Percentiles rank a stretch among this genome's conserved stretches.
These are phyloP conservation scores for Thalassiosira oceanica DNA, from an alignment of 352 stramenopile genomes.

Conservation along the genomic window DNA sequence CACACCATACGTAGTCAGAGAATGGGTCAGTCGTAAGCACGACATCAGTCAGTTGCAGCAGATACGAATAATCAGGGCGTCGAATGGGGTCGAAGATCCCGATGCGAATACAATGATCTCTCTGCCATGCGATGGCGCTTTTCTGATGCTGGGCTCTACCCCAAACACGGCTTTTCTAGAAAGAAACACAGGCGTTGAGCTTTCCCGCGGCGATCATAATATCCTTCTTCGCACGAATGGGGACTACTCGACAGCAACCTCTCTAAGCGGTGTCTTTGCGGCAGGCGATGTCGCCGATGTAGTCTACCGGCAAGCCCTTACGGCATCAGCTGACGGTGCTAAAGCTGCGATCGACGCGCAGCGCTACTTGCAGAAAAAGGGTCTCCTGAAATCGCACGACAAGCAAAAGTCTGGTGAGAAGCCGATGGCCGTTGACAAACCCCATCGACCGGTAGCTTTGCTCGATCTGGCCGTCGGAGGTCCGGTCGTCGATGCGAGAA, in stretches of 20 bases:
- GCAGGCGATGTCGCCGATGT: constrained; percentile 54
- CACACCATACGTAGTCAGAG: constrained; percentile 47
- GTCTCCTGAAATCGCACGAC: background rate
- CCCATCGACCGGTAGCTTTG: background rate
- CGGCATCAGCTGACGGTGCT: constrained; percentile 47
- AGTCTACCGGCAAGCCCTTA: constrained; percentile 54
- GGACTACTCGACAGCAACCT: constrained; percentile 32
- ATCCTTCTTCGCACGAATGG: constrained; percentile 16
- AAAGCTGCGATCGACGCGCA: constrained; percentile 65
- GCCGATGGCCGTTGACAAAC: background rate
- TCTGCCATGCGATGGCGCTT: constrained; percentile 62
- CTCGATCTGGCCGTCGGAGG: background rate
- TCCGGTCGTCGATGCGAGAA: constrained; percentile 2
- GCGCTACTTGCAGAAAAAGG: constrained; percentile 32
- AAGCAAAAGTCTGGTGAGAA: background rate
- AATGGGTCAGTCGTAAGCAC: constrained; percentile 44
- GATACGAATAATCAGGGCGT: constrained; percentile 44
- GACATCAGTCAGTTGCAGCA: constrained; percentile 19
- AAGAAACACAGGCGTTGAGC: constrained; percentile 23
- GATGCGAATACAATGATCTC: constrained; percentile 17
- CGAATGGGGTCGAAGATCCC: constrained; percentile 30
- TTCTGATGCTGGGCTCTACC: constrained; percentile 62
- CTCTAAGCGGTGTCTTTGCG: constrained; percentile 53
- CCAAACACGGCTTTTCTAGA: constrained; percentile 50
- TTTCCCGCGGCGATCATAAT: constrained; percentile 23